Conservation (phyloP, 208 protist genomes). For the Acanthamoeba sp. region DNA sequence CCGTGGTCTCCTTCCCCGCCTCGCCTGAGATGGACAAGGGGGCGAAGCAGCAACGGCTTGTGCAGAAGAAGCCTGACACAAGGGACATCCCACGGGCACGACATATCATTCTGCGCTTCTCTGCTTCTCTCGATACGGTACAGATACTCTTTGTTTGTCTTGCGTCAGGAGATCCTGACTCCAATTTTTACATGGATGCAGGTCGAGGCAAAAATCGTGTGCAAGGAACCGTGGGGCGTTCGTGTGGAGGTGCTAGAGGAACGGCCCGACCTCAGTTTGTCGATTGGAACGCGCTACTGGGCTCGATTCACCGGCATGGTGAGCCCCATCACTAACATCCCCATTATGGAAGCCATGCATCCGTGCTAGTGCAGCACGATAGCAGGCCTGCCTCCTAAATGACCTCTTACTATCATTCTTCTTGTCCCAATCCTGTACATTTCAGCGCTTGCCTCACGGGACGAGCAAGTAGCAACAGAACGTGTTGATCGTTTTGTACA, state of each 20-base stretch:
- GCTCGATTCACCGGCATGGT: constrained; percentile 34
- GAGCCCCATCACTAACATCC: constrained; percentile 50
- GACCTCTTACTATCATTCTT: too few relatives aligned
- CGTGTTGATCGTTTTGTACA: too few relatives aligned
- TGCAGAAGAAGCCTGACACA: constrained; percentile 49
- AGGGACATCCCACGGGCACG: constrained; percentile 33
- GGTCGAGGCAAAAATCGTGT: constrained; percentile 52
- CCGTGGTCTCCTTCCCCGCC: background rate
- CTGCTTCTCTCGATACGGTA: background rate
- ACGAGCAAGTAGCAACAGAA: too few relatives aligned
- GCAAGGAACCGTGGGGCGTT: constrained; percentile 66
- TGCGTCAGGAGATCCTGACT: too few relatives aligned
- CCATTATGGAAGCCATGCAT: constrained; percentile 58
- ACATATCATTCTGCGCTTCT: constrained; percentile 12
- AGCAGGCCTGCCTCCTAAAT: too few relatives aligned
- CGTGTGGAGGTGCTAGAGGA: constrained; percentile 49
- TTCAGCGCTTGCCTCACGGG: too few relatives aligned
- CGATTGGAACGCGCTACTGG: constrained; percentile 63
- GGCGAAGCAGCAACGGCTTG: background rate
- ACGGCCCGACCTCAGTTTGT: background rate
- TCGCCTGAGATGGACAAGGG: background rate
- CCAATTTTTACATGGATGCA: too few relatives aligned
- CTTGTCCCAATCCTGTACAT: too few relatives aligned
- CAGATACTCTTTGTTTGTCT: background rate
- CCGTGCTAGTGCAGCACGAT: constrained; percentile 42